Conservation (phyloP, 73 alveolate genomes). For the Uronychia binucleata region DNA sequence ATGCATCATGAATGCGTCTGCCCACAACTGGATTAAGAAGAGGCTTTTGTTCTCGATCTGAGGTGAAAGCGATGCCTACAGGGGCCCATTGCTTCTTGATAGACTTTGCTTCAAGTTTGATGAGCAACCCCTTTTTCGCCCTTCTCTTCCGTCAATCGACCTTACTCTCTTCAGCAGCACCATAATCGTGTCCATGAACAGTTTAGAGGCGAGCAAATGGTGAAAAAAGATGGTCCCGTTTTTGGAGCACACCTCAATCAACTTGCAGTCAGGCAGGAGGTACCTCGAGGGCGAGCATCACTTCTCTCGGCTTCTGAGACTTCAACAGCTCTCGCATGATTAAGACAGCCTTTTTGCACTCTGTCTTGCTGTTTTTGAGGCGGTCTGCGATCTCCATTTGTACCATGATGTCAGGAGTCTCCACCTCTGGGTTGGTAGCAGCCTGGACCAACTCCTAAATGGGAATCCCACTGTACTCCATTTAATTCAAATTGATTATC, state of each 20-base stretch:
- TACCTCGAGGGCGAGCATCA: not conserved
- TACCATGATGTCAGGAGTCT: constrained; percentile 30
- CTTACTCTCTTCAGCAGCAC: constrained; percentile 33
- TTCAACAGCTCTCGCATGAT: constrained; percentile 28
- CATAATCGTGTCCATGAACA: constrained; percentile 43
- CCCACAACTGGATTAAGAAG: constrained; percentile 74
- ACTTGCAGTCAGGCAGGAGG: not conserved
- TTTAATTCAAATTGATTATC: too few relatives aligned
- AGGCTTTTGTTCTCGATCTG: constrained; percentile 67
- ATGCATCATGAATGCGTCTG: constrained; percentile 87
- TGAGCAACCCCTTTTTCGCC: constrained; percentile 37
- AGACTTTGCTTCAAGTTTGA: constrained; percentile 42
- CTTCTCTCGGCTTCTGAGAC: constrained; percentile 30
- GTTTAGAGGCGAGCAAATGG: constrained; percentile 32
- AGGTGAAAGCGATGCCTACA: not conserved
- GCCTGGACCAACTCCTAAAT: constrained; percentile 15
- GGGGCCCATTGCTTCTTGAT: constrained; percentile 30
- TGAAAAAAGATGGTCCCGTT: constrained; percentile 64
- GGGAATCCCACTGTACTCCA: not conserved
- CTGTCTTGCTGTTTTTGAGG: constrained; percentile 24
- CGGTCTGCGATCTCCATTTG: constrained; percentile 48
- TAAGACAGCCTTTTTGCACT: constrained; percentile 39
- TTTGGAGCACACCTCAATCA: constrained; percentile 66
- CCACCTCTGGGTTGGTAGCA: constrained; percentile 29
- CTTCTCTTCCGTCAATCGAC: constrained; percentile 10